A percentile compares a stretch with the other conserved stretches of the same genome.
Conservation (phyloP, 2,329 filamentous ascomycete genomes). For the Botrytis cinerea region DNA sequence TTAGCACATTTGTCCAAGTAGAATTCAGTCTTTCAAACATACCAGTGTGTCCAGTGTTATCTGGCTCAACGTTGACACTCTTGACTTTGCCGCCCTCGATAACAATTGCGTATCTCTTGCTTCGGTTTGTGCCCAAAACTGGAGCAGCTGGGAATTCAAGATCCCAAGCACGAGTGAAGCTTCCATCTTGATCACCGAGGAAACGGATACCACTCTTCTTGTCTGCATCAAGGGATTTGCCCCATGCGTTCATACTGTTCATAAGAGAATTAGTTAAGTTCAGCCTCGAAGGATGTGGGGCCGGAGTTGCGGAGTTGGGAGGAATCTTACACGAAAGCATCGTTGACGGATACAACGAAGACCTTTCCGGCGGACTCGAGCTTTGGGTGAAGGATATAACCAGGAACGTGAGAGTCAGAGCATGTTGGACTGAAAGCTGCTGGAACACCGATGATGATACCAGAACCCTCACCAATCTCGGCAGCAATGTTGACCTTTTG, state of each 20-base stretch:
- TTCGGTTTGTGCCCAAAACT: constrained; percentile 79
- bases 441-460: constrained; percentile 81
- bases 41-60: constrained; percentile 73
- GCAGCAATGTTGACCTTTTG: constrained; percentile 82
- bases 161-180: constrained; percentile 82
- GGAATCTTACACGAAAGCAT: constrained; percentile 81
- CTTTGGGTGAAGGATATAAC: constrained; percentile 77
- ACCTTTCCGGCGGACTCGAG: constrained; percentile 79
- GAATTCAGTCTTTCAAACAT: background rate
- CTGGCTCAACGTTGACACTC: constrained; percentile 81
- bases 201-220: constrained; percentile 80
- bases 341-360: constrained; percentile 90
- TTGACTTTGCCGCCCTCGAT: constrained; percentile 83
- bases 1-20: constrained; percentile 1
- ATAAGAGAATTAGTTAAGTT: background rate
- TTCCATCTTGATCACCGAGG: constrained; percentile 75
- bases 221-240: constrained; percentile 70
- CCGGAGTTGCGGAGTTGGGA: background rate
- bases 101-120: constrained; percentile 85
- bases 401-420: constrained; percentile 74
- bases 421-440: constrained; percentile 73
- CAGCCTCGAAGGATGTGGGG: background rate
- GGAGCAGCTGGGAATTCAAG: constrained; percentile 76
- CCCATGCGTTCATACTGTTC: constrained; percentile 85
- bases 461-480: constrained; percentile 70